These are phyloP conservation scores for Aspergillus terreus DNA, from an alignment of 2,329 filamentous ascomycete genomes.

Conservation along the genomic window DNA sequence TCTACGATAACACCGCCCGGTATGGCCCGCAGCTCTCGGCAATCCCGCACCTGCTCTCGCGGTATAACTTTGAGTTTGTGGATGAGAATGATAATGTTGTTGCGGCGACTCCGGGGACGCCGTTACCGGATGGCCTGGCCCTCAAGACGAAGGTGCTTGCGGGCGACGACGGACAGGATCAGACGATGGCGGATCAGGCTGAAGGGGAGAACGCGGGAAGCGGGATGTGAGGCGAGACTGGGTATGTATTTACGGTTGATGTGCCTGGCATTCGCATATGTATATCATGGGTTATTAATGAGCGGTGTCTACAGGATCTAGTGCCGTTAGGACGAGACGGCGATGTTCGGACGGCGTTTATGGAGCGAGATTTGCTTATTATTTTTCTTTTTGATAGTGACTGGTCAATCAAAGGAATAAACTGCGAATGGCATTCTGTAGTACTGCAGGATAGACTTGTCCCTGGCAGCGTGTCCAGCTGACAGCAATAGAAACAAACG, in stretches of 20 bases:
- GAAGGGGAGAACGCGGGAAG: slow-evolving; percentile 21
- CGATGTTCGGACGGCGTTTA: slow-evolving; percentile 8
- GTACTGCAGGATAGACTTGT: too few species aligned
- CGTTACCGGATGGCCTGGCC: slow-evolving; percentile 54
- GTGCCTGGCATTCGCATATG: background rate
- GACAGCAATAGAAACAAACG: too few species aligned
- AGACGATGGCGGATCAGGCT: slow-evolving; percentile 33
- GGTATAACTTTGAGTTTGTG: slow-evolving; percentile 97
- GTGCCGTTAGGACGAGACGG: background rate
- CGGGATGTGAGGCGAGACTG: slow-evolving; percentile 10
- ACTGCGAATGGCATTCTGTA: too few species aligned
- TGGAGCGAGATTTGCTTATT: slow-evolving; percentile 4
- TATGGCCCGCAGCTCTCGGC: slow-evolving; percentile 96
- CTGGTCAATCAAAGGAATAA: background rate
- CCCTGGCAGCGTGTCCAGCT: too few species aligned
- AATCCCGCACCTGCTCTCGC: slow-evolving; percentile 88
- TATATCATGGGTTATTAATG: background rate
- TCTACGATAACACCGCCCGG: slow-evolving; percentile 93
- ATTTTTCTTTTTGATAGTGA: slow-evolving; percentile 1
- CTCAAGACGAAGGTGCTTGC: slow-evolving; percentile 65
- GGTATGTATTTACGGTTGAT: background rate
- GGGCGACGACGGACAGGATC: slow-evolving; percentile 38
- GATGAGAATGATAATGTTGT: slow-evolving; percentile 88
- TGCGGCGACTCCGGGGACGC: slow-evolving; percentile 73
- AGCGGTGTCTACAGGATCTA: background rate